Evolutionary conservation across 371 early-diverging fungal genomes (phyloP), one percentile per base, ranked within the genome.

Genomic region (Mortierella sp.): DNA sequence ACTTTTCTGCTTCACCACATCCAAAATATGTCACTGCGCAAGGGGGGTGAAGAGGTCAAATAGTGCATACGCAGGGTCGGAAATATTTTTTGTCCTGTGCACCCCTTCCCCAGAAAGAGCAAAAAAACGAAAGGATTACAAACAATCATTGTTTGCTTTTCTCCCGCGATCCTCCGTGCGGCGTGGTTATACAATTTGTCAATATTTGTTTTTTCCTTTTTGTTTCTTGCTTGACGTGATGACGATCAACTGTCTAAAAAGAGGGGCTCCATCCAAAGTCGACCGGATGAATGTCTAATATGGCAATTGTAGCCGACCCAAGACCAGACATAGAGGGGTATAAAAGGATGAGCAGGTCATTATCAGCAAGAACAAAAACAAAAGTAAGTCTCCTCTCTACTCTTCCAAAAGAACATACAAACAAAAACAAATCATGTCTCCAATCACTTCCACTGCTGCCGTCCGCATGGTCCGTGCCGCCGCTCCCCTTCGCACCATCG

Each of bases 401-500:
- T 55, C 55, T 26, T 55, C 26, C 55, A 24, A 26, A 55, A 55
- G 55, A 26, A 55, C 26, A 55, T 9, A 26, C 26, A n/a, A n/a
- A n/a, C 5, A 8, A n/a, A n/a, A n/a, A 10, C 26, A 24, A 55
- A 50, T 26, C 26, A 55, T 55, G 55, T 55, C 26, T 55, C 11
- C 26, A 0, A 55, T 55, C 57, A 48, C 59, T 21, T 40, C 73
- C 73, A 44, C 78, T 9, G 57, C 80, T 43, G 54, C 34, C 43
- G 50, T 50, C 16, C 78, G 76, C 14, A 44, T 70, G 72, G 34
- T 69, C 26, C 78, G 76, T 46, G 21, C 14, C 64, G 34, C 64
- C 19, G 72, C 55, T 21, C 75, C 78, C 21, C 71, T 82, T 24
- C 82, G 75, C 43, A 59, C 76, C 28, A 70, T 69, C 11, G 78